A percentile compares a stretch with the other conserved stretches of the same genome.
phyloP scores from a whole-genome alignment of 495 filamentous ascomycete species.

The Letharia columbiana region DNA sequence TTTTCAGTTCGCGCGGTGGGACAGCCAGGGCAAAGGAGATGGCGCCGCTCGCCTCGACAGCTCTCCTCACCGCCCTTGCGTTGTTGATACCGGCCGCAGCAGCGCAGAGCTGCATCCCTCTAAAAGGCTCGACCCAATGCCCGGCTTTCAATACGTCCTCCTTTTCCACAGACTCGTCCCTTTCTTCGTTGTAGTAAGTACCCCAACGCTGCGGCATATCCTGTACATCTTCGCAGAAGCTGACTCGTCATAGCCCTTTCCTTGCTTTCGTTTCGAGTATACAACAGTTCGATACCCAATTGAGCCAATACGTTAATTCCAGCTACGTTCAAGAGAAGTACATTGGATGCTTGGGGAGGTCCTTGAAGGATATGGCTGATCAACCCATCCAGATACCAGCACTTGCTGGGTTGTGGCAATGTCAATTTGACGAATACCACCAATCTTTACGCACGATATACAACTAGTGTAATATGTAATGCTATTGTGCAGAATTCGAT shows the following conservation, averaged over 20 bases:
- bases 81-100: constrained; percentile 8
- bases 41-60: constrained; percentile 3
- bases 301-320: constrained; percentile 64
- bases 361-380: constrained; percentile 18
- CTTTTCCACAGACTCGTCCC: constrained; percentile 59
- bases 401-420: constrained; percentile 69
- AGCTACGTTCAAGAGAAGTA: constrained; percentile 71
- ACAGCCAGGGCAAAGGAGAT: constrained; percentile 1
- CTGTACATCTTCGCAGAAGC: constrained; percentile 13
- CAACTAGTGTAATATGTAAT: constrained; percentile 88
- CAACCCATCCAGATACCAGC: constrained; percentile 51
- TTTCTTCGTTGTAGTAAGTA: constrained; percentile 69
- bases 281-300: constrained; percentile 67
- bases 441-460: constrained; percentile 86
- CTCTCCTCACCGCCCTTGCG: constrained; percentile 9
- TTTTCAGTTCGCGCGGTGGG: neutral
- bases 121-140: constrained; percentile 71
- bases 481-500: constrained; percentile 89
- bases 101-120: constrained; percentile 57
- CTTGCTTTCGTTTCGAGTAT: constrained; percentile 68
- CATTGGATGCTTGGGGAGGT: constrained; percentile 23
- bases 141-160: constrained; percentile 75
- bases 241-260: constrained; percentile 61
- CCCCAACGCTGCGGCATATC: constrained; percentile 3
- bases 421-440: constrained; percentile 74